A percentile compares a stretch with the other conserved stretches of the same genome.
Evolutionary conservation across 805 yeast species (phyloP).

Genomic region (Kluyveromyces starmeri): DNA sequence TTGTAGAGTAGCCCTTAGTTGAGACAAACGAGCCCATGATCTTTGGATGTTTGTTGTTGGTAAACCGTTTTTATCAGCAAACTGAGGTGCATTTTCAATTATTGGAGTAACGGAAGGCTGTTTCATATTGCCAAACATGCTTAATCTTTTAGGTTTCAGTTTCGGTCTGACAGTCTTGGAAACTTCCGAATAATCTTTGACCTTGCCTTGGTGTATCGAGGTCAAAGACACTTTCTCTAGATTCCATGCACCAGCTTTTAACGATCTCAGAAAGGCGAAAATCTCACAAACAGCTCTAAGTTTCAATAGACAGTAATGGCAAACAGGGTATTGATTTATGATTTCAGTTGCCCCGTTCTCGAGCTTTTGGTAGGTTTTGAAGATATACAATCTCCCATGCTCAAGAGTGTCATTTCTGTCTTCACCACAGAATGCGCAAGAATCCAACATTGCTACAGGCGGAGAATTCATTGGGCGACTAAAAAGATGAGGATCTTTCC

Average conservation of each 20-base stretch:
- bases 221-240: constrained; percentile 33
- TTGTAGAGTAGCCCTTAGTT: constrained; percentile 63
- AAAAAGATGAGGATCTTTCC: constrained; percentile 32
- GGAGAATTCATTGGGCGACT: constrained; percentile 40
- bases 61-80: constrained; percentile 15
- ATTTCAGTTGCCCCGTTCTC: constrained; percentile 25
- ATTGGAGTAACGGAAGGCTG: constrained; percentile 8
- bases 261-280: constrained; percentile 62
- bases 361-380: constrained; percentile 39
- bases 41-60: constrained; percentile 33
- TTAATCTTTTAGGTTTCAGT: constrained; percentile 18
- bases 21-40: constrained; percentile 57
- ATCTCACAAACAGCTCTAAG: constrained; percentile 78
- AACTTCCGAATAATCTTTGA: constrained; percentile 12
- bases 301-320: constrained; percentile 72
- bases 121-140: constrained; percentile 13
- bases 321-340: constrained; percentile 51
- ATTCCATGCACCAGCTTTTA: constrained; percentile 54
- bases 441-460: constrained; percentile 65
- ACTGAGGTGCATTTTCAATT: constrained; percentile 9
- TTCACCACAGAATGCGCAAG: constrained; percentile 85
- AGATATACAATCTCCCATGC: constrained; percentile 67
- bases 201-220: constrained; percentile 12
- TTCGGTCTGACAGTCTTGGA: constrained; percentile 2
- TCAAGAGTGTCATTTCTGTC: constrained; percentile 56